phyloP scores from a whole-genome alignment of 768 basidiomycete genomes.

The Leccinum longicurvipes region DNA sequence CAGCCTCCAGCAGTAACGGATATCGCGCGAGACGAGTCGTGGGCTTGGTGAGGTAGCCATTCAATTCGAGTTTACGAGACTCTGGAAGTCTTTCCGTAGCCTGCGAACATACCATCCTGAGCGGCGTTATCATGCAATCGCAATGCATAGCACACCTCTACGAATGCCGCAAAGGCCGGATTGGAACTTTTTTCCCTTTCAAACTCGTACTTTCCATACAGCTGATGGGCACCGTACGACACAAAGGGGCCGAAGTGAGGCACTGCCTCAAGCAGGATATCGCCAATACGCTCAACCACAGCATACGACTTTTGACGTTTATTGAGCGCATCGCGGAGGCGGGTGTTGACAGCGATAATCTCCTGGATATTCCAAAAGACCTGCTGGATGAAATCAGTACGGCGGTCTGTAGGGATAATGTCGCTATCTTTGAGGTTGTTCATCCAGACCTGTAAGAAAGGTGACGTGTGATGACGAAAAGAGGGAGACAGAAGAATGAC shows the following conservation, averaged over 20 bases:
- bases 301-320: constrained; percentile 95
- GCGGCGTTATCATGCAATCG: neutral
- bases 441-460: constrained; percentile 70
- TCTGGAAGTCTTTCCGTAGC: constrained; percentile 89
- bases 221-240: constrained; percentile 91
- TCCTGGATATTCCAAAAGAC: constrained; percentile 99
- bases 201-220: constrained; percentile 98
- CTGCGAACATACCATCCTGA: constrained; percentile 37
- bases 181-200: constrained; percentile 97
- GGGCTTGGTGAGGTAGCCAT: constrained; percentile 97
- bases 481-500: neutral
- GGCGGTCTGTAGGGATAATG: constrained; percentile 71
- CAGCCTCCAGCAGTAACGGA: constrained; percentile 88
- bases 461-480: neutral
- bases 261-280: constrained; percentile 83
- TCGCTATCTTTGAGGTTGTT: constrained; percentile 75
- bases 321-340: constrained; percentile 88
- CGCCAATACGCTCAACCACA: constrained; percentile 88
- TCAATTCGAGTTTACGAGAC: constrained; percentile 93
- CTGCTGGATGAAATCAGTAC: constrained; percentile 84
- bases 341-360: constrained; percentile 86
- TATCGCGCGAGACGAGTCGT: constrained; percentile 97
- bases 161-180: constrained; percentile 89
- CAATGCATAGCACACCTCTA: constrained; percentile 60
- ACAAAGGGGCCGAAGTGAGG: constrained; percentile 92